phyloP scores from a whole-genome alignment of 495 filamentous ascomycete species.

The Hapsidospora chrysogenum region DNA sequence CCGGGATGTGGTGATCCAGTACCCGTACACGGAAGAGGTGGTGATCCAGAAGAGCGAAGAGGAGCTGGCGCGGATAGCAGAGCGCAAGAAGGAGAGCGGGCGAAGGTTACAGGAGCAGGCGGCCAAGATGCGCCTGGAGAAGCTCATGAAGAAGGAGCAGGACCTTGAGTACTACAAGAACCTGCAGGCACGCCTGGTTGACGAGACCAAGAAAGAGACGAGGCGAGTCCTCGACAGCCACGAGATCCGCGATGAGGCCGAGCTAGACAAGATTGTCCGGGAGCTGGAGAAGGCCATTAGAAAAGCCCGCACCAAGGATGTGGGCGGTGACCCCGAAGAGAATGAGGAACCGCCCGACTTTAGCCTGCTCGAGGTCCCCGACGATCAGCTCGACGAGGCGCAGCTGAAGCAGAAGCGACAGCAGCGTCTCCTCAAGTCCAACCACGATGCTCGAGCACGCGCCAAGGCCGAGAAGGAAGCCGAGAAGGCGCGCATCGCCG shows the following conservation, averaged over 20 bases:
- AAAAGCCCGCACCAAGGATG: slow-evolving; percentile 77
- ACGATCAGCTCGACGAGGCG: slow-evolving; percentile 86
- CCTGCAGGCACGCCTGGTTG: slow-evolving; percentile 45
- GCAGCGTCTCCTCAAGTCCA: slow-evolving; percentile 82
- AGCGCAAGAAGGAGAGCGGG: slow-evolving; percentile 85
- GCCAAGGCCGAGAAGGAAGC: slow-evolving; percentile 91
- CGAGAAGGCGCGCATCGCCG: slow-evolving; percentile 66
- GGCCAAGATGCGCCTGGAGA: slow-evolving; percentile 88
- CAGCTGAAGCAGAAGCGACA: slow-evolving; percentile 77
- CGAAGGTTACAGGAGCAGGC: slow-evolving; percentile 87
- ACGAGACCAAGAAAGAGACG: slow-evolving; percentile 72
- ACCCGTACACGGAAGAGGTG: slow-evolving; percentile 82
- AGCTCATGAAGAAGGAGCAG: slow-evolving; percentile 86
- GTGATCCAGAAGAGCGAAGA: slow-evolving; percentile 81
- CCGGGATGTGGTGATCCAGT: slow-evolving; percentile 75
- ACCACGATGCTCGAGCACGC: slow-evolving; percentile 76
- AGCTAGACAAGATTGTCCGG: slow-evolving; percentile 61
- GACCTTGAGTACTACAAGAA: slow-evolving; percentile 88
- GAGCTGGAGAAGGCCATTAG: slow-evolving; percentile 82
- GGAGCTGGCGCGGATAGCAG: slow-evolving; percentile 72
- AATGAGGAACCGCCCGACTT: slow-evolving; percentile 64
- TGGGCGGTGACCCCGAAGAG: slow-evolving; percentile 68
- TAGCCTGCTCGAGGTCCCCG: slow-evolving; percentile 72
- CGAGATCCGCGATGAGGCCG: slow-evolving; percentile 77
- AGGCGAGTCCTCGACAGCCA: slow-evolving; percentile 74